Percentiles rank a stretch among this genome's conserved stretches.
phyloP scores from a whole-genome alignment of 352 stramenopile genomes.

The Pythium grandisporangium region DNA sequence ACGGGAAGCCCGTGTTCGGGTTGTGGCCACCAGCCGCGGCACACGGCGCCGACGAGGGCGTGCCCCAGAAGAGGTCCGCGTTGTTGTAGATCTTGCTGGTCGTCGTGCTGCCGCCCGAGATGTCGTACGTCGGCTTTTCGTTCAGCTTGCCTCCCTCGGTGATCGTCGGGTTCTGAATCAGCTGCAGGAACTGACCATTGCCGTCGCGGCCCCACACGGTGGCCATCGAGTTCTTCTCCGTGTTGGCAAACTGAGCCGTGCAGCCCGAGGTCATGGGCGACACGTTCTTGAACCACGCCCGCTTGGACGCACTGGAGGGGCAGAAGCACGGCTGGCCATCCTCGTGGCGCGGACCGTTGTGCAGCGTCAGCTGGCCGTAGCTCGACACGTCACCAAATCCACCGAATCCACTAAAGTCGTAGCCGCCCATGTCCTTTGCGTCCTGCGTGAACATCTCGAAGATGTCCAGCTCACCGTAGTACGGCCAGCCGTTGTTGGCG shows the following conservation, averaged over 20 bases:
- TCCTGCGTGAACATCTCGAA: constrained; percentile 84
- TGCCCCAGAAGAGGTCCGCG: constrained; percentile 56
- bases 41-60: constrained; percentile 25
- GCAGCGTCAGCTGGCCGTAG: constrained; percentile 67
- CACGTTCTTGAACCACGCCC: constrained; percentile 40
- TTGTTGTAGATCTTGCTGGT: constrained; percentile 80
- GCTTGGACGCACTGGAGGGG: constrained; percentile 32
- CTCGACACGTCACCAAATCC: constrained; percentile 22
- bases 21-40: constrained; percentile 43
- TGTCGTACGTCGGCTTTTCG: constrained; percentile 49
- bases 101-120: constrained; percentile 26
- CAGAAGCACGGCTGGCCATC: constrained; percentile 48
- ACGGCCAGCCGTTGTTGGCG: constrained; percentile 48
- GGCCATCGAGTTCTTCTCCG: constrained; percentile 48
- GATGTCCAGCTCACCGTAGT: constrained; percentile 70
- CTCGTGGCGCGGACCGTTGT: constrained; percentile 41
- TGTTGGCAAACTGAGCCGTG: constrained; percentile 58
- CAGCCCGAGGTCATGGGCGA: constrained; percentile 57
- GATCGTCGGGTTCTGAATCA: constrained; percentile 62
- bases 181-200: constrained; percentile 56
- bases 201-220: constrained; percentile 52
- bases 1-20: constrained; percentile 54
- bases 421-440: constrained; percentile 16
- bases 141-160: constrained; percentile 47
- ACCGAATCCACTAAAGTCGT: constrained; percentile 43